phyloP scores from a whole-genome alignment of 208 protist genomes.

The Acanthamoeba rhysodes region DNA sequence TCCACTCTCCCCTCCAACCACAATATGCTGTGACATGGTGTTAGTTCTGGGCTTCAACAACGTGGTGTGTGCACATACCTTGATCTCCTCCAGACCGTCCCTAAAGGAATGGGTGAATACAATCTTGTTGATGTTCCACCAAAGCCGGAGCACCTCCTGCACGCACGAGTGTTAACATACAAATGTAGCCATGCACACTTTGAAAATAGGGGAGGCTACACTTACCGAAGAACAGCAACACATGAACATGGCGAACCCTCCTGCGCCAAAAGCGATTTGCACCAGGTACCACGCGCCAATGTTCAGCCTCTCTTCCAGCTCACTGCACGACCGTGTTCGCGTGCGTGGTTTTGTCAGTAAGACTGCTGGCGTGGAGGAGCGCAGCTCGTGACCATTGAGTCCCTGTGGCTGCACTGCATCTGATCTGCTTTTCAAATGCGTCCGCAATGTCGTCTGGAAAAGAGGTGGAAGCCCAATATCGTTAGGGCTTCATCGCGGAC shows the following conservation, averaged over 20 bases:
- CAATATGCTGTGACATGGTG: neutral
- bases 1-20: neutral
- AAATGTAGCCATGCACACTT: neutral
- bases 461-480: neutral
- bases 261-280: neutral
- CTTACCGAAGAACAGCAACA: slow-evolving; percentile 5
- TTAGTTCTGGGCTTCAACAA: neutral
- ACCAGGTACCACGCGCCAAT: slow-evolving; percentile 18
- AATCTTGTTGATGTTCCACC: slow-evolving; percentile 4
- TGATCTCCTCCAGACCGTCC: neutral
- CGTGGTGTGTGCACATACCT: neutral
- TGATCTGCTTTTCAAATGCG: slow-evolving; percentile 49
- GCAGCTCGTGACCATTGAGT: neutral
- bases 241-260: neutral
- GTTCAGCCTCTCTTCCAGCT: slow-evolving; percentile 50
- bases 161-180: neutral
- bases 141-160: neutral
- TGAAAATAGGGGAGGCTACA: neutral
- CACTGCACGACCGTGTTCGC: neutral
- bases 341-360: neutral
- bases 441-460: slow-evolving; percentile 16
- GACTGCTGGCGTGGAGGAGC: neutral
- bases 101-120: neutral
- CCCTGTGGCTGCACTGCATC: slow-evolving; percentile 19
- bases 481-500: neutral